phyloP scores from a whole-genome alignment of 306 rosid species.

The Cicer pinnatifidum region DNA sequence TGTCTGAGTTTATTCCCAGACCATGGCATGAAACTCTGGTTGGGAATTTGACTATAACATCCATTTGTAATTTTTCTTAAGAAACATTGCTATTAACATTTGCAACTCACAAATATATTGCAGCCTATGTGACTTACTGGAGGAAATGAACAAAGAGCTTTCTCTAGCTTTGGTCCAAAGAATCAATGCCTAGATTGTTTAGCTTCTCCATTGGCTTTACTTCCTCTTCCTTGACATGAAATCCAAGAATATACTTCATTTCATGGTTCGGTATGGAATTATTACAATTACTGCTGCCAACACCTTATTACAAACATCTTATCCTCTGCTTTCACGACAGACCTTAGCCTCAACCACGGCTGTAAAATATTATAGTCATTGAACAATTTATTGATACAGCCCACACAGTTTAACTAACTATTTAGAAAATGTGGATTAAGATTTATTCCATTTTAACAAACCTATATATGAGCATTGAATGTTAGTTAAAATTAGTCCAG shows the following conservation, averaged over 20 bases:
- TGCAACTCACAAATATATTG: constrained; percentile 34
- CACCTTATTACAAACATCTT: constrained; percentile 3
- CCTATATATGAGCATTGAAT: not conserved
- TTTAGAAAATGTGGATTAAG: not conserved
- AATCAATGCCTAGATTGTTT: constrained; percentile 42
- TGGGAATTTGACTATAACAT: constrained; percentile 40
- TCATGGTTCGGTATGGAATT: constrained; percentile 2
- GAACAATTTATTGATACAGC: not conserved
- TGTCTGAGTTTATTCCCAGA: constrained; percentile 31
- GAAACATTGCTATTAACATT: not conserved
- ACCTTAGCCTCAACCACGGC: not conserved
- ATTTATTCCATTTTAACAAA: not conserved
- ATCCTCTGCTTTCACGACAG: not conserved
- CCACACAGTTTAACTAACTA: not conserved
- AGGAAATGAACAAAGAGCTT: constrained; percentile 56
- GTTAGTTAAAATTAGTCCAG: not conserved
- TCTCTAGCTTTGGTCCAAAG: constrained; percentile 49
- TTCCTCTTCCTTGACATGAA: constrained; percentile 52
- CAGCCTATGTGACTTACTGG: constrained; percentile 10
- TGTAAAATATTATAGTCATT: not conserved
- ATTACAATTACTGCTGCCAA: not conserved
- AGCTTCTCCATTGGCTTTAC: constrained; percentile 34
- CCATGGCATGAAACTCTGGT: constrained; percentile 37
- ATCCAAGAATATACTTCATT: constrained; percentile 58
- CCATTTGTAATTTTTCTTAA: constrained; percentile 44